These are phyloP conservation scores for Globisporangium polare DNA, from an alignment of 352 stramenopile species.

Conservation along the genomic window DNA sequence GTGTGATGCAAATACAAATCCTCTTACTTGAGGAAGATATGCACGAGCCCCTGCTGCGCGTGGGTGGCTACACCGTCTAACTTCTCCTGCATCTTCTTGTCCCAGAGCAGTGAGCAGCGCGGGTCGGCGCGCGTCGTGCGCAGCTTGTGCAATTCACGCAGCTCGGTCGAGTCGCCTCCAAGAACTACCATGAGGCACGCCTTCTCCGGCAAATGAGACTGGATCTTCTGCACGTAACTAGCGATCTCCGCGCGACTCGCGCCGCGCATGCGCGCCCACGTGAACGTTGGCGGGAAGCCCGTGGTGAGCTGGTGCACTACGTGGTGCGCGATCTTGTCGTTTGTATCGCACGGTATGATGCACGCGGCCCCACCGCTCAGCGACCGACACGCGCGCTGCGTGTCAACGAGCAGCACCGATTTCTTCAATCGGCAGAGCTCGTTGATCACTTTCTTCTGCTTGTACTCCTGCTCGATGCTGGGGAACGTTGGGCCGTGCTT, in stretches of 20 bases:
- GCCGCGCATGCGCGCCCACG: slow-evolving; percentile 59
- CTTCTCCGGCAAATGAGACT: slow-evolving; percentile 41
- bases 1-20: background rate
- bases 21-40: slow-evolving; percentile 58
- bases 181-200: slow-evolving; percentile 60
- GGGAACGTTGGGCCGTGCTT: slow-evolving; percentile 73
- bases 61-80: slow-evolving; percentile 43
- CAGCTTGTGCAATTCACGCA: slow-evolving; percentile 74
- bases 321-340: slow-evolving; percentile 40
- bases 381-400: slow-evolving; percentile 52
- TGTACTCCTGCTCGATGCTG: slow-evolving; percentile 63
- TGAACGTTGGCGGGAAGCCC: slow-evolving; percentile 76
- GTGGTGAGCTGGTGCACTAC: slow-evolving; percentile 80
- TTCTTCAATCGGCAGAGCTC: slow-evolving; percentile 72
- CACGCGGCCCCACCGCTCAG: slow-evolving; percentile 59
- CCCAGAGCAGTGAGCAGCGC: slow-evolving; percentile 71
- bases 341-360: slow-evolving; percentile 49
- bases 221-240: slow-evolving; percentile 31
- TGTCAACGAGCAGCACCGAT: slow-evolving; percentile 74
- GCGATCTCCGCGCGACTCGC: slow-evolving; percentile 42
- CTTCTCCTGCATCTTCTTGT: slow-evolving; percentile 61
- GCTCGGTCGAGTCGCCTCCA: slow-evolving; percentile 38
- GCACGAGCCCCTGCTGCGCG: slow-evolving; percentile 59
- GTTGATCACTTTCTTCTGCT: slow-evolving; percentile 74
- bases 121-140: slow-evolving; percentile 72